phyloP scores from a whole-genome alignment of 78 protist species.

The Goniomonas avonlea region DNA sequence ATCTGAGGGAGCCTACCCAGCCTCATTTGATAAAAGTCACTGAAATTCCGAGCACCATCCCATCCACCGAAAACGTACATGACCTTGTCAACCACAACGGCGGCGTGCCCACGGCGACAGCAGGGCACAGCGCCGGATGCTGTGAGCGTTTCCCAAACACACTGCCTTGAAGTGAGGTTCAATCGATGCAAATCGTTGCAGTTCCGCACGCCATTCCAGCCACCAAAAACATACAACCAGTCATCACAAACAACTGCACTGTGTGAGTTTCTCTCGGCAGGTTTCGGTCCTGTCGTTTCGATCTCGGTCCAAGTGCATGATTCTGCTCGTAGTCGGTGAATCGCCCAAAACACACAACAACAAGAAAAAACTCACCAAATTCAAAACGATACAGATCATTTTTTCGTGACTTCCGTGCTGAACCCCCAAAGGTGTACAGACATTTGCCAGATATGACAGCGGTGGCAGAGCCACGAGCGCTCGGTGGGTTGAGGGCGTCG shows the following conservation, averaged over 20 bases:
- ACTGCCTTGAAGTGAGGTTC: neutral
- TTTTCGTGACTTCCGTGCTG: too few species aligned
- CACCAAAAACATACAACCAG: neutral
- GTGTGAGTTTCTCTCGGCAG: neutral
- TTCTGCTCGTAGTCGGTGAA: too few species aligned
- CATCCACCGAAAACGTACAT: slow-evolving; percentile 1
- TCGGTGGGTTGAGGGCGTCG: too few species aligned
- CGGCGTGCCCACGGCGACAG: slow-evolving; percentile 2
- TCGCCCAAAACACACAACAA: too few species aligned
- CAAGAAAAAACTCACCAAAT: too few species aligned
- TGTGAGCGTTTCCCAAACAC: neutral
- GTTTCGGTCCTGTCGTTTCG: neutral
- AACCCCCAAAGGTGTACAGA: too few species aligned
- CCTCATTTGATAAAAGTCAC: neutral
- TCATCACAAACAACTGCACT: neutral
- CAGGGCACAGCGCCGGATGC: neutral
- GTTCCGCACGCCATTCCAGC: neutral
- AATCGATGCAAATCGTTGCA: neutral
- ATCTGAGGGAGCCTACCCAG: too few species aligned
- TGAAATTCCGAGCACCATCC: neutral
- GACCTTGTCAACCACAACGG: neutral
- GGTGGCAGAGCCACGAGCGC: too few species aligned
- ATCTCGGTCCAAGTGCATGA: neutral
- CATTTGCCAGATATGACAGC: too few species aligned
- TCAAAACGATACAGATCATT: too few species aligned